Conservation (phyloP, 1,139 yeast genomes). For the Pichia cactophila region DNA sequence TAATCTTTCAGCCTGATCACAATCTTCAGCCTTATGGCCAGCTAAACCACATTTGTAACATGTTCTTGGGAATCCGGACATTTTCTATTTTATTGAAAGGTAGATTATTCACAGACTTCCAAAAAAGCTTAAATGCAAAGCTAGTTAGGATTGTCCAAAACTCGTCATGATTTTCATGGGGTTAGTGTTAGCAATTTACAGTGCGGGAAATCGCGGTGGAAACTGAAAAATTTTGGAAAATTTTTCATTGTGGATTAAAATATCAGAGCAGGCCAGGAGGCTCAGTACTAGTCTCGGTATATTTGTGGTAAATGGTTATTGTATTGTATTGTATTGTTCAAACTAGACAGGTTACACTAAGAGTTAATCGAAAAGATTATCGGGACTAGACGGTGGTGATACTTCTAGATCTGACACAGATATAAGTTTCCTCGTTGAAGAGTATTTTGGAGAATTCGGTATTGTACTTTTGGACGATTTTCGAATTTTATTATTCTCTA, state of each 20-base stretch:
- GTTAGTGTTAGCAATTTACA: too few species aligned
- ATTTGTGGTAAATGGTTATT: too few species aligned
- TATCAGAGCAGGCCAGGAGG: background rate
- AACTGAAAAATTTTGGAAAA: background rate
- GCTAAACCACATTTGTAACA: conserved; percentile 90
- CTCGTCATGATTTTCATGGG: background rate
- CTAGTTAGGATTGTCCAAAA: background rate
- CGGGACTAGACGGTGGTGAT: background rate
- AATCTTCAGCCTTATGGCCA: conserved; percentile 86
- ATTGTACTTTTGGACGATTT: background rate
- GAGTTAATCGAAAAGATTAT: background rate
- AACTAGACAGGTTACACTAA: background rate
- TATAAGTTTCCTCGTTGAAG: background rate
- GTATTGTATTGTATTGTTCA: background rate
- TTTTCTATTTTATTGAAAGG: conserved; percentile 23
- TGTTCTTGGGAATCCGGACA: conserved; percentile 66
- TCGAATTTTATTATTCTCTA: background rate
- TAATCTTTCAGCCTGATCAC: conserved; percentile 74
- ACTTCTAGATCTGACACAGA: background rate
- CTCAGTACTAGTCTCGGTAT: background rate
- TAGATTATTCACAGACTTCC: background rate
- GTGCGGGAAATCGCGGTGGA: background rate
- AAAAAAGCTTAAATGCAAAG: background rate
- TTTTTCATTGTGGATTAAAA: too few species aligned
- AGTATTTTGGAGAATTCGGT: background rate